Conservation (phyloP, 805 yeast species). For the Yarrowia deformans region DNA sequence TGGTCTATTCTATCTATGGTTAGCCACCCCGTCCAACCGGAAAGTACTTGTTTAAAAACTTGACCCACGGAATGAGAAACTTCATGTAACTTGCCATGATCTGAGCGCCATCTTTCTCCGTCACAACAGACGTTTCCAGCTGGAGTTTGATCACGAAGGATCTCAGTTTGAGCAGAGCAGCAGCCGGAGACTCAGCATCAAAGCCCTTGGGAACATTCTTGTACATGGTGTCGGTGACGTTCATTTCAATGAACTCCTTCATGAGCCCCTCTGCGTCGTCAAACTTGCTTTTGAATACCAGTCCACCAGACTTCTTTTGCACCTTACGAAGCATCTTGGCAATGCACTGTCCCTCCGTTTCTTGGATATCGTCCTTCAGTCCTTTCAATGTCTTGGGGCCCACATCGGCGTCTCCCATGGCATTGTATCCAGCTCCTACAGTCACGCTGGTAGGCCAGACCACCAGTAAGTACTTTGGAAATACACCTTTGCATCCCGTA, state of each 20-base stretch:
- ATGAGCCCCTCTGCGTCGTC: slow-evolving; percentile 31
- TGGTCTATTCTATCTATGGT: background rate
- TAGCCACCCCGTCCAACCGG: background rate
- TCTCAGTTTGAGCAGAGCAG: slow-evolving; percentile 8
- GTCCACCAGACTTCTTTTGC: slow-evolving; percentile 24
- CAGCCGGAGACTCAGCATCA: slow-evolving; percentile 13
- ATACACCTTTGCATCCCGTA: slow-evolving; percentile 29
- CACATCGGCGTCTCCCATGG: slow-evolving; percentile 32
- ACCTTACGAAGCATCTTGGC: slow-evolving; percentile 26
- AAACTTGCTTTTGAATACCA: slow-evolving; percentile 20
- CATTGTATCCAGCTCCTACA: slow-evolving; percentile 23
- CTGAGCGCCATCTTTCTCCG: slow-evolving; percentile 32
- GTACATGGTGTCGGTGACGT: slow-evolving; percentile 18
- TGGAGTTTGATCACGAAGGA: slow-evolving; percentile 26
- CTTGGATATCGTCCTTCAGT: slow-evolving; percentile 24
- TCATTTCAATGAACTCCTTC: slow-evolving; percentile 36
- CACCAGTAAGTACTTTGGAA: slow-evolving; percentile 25
- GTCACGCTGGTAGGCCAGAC: slow-evolving; percentile 14
- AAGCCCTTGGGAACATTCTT: slow-evolving; percentile 34
- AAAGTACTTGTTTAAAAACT: slow-evolving; percentile 13
- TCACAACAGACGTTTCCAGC: slow-evolving; percentile 6
- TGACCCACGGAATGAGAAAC: slow-evolving; percentile 30
- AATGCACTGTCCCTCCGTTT: slow-evolving; percentile 12
- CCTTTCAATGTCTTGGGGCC: slow-evolving; percentile 29
- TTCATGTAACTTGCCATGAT: slow-evolving; percentile 26